phyloP scores from a whole-genome alignment of 2,329 filamentous ascomycete species.

The Claviceps sorghi region DNA sequence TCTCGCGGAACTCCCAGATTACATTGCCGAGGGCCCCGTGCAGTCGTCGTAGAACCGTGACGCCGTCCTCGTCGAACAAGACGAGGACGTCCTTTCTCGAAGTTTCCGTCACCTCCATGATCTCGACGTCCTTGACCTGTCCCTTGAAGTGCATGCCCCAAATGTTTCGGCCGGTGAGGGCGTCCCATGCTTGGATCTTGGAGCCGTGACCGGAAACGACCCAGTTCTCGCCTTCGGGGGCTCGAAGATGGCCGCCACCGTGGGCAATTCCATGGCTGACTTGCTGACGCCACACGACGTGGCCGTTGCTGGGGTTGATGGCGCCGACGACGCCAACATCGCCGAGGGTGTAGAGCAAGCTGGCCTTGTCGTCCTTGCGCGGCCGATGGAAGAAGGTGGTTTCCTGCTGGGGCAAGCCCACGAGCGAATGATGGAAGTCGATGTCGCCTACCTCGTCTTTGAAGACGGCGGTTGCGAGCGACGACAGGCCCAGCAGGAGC shows the following conservation, averaged over 20 bases:
- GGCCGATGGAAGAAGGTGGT: slow-evolving; percentile 94
- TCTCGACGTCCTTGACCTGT: slow-evolving; percentile 55
- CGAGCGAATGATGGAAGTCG: slow-evolving; percentile 83
- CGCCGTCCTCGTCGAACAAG: slow-evolving; percentile 45
- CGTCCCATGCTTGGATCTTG: slow-evolving; percentile 68
- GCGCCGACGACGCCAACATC: slow-evolving; percentile 74
- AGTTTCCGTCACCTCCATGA: slow-evolving; percentile 54
- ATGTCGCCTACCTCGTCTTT: slow-evolving; percentile 80
- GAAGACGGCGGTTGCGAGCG: slow-evolving; percentile 52
- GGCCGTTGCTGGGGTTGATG: slow-evolving; percentile 74
- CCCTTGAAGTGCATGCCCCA: slow-evolving; percentile 56
- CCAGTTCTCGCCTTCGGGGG: slow-evolving; percentile 66
- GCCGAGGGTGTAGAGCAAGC: slow-evolving; percentile 79
- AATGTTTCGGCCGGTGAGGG: slow-evolving; percentile 59
- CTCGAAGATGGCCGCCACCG: slow-evolving; percentile 43
- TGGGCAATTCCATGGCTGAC: slow-evolving; percentile 38
- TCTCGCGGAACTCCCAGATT: slow-evolving; percentile 65
- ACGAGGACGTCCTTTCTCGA: slow-evolving; percentile 57
- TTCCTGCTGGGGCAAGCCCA: slow-evolving; percentile 67
- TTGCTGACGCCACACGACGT: slow-evolving; percentile 73
- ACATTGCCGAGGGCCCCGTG: slow-evolving; percentile 57
- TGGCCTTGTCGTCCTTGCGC: slow-evolving; percentile 65
- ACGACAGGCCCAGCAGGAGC: slow-evolving; percentile 25
- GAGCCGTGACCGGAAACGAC: slow-evolving; percentile 59
- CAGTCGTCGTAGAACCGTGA: slow-evolving; percentile 51